phyloP scores from a whole-genome alignment of 1,284 basidiomycete species.

The Microbotryum silenes-acaulis region DNA sequence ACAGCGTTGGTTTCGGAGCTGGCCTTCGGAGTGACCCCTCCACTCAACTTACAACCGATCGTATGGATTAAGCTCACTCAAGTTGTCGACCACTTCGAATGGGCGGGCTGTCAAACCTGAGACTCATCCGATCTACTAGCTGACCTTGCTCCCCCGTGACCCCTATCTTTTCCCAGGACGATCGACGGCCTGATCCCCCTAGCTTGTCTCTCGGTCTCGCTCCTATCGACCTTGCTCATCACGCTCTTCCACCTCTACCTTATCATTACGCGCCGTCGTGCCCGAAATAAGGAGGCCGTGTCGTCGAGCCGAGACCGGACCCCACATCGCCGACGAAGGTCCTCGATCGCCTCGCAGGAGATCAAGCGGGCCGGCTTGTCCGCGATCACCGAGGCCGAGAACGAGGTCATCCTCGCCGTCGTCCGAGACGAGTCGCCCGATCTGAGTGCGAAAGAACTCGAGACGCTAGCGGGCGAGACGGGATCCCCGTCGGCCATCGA shows the following conservation, averaged over 20 bases:
- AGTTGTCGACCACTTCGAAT: no score
- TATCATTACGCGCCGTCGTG: conserved; percentile 15
- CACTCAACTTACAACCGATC: no score
- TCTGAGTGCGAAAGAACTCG: background rate
- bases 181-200: conserved; percentile 36
- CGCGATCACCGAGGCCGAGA: conserved; percentile 26
- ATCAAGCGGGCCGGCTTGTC: conserved; percentile 10
- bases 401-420: conserved; percentile 24
- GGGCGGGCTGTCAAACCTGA: no score
- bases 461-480: background rate
- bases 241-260: conserved; percentile 27
- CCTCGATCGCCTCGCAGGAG: conserved; percentile 5
- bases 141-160: background rate
- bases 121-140: background rate
- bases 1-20: no score
- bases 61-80: no score
- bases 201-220: conserved; percentile 34
- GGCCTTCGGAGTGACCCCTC: no score
- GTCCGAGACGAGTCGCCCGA: conserved; percentile 24
- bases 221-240: conserved; percentile 27
- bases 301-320: background rate
- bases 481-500: conserved; percentile 11
- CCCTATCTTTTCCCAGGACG: conserved; percentile 19
- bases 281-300: background rate
- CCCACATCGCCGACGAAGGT: background rate